These are phyloP conservation scores for Neurospora africana DNA, from an alignment of 495 filamentous ascomycete species.

Conservation along the genomic window DNA sequence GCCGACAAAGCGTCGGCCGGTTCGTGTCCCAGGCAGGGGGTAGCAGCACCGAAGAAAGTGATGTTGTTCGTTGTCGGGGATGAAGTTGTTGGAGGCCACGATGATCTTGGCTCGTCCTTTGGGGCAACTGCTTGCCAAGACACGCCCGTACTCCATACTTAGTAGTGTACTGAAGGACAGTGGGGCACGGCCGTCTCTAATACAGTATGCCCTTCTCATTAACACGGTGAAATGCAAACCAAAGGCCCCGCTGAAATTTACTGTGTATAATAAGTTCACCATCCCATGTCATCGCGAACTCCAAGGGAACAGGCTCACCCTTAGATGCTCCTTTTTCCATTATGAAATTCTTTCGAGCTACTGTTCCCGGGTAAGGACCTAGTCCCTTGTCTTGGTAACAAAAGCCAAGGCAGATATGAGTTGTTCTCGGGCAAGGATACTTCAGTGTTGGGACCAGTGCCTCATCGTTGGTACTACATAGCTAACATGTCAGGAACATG, in stretches of 20 bases:
- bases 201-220: no score
- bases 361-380: neutral
- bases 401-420: neutral
- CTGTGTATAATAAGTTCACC: neutral
- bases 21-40: neutral
- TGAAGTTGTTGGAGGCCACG: neutral
- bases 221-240: neutral
- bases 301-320: neutral
- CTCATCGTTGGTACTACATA: neutral
- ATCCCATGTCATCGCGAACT: neutral
- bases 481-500: neutral
- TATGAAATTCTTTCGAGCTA: neutral
- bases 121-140: neutral
- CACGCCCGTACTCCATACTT: no score
- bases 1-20: neutral
- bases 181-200: neutral
- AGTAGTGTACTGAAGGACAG: no score
- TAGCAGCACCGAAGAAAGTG: neutral
- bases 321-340: neutral
- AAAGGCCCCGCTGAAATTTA: neutral
- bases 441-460: neutral
- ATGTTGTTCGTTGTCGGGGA: neutral
- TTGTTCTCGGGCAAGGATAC: neutral
- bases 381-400: neutral
- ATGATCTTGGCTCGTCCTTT: neutral